A percentile compares a stretch with the other conserved stretches of the same genome.
Conservation (phyloP, 352 stramenopile genomes). For the Phytopythium chamaehyphon region DNA sequence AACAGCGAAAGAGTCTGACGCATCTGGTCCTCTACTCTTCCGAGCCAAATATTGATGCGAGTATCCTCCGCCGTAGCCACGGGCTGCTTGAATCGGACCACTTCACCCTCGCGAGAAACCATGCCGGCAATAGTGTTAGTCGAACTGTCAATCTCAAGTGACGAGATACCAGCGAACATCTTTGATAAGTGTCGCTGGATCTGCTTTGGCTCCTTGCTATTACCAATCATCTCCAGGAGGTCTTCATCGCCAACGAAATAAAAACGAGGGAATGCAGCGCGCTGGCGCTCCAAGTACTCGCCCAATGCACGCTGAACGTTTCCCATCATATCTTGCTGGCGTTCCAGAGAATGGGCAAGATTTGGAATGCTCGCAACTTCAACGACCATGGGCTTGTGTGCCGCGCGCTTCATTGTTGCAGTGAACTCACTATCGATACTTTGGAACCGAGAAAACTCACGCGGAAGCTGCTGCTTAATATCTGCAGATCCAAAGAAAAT, state of each 20-base stretch:
- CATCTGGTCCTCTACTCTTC: constrained; percentile 97
- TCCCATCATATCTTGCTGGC: constrained; percentile 96
- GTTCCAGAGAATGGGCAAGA: constrained; percentile 90
- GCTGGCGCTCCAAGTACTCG: constrained; percentile 99
- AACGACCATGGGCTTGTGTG: constrained; percentile 95
- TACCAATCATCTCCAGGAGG: constrained; percentile 99
- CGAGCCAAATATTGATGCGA: constrained; percentile 94
- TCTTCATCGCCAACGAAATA: constrained; percentile 99
- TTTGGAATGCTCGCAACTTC: constrained; percentile 91
- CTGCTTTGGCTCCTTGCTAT: constrained; percentile 97
- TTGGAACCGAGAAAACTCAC: constrained; percentile 98
- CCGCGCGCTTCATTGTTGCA: constrained; percentile 97
- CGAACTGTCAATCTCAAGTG: constrained; percentile 80
- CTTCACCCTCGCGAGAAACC: constrained; percentile 98
- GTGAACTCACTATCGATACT: constrained; percentile 99
- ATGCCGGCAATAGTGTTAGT: constrained; percentile 88
- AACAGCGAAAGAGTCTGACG: constrained; percentile 94
- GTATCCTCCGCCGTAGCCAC: constrained; percentile 91
- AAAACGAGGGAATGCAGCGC: constrained; percentile 96
- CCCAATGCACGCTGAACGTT: constrained; percentile 99
- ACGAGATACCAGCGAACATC: constrained; percentile 98
- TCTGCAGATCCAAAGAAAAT: constrained; percentile 99
- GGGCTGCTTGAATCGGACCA: constrained; percentile 91
- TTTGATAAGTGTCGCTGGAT: constrained; percentile 97
- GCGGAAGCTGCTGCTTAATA: constrained; percentile 99